Evolutionary conservation across 768 basidiomycete species (phyloP).

Genomic region (Calocybe cyanea): DNA sequence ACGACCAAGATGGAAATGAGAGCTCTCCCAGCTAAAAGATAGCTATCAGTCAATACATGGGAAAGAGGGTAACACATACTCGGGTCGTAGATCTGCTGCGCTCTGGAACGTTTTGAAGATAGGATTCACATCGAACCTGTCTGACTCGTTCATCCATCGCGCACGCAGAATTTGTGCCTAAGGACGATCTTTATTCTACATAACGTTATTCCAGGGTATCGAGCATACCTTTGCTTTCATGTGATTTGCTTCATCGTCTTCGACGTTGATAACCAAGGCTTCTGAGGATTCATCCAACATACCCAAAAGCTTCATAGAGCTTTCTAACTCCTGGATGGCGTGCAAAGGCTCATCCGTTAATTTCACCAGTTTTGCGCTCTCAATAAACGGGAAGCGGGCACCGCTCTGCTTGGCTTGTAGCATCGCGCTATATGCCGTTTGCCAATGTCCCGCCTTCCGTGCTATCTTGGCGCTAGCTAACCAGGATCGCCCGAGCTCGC

Average conservation of each 20-base stretch:
- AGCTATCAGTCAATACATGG: neutral
- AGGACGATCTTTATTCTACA: neutral
- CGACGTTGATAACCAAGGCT: constrained; percentile 52
- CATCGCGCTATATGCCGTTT: constrained; percentile 94
- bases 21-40: constrained; percentile 70
- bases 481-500: constrained; percentile 83
- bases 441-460: constrained; percentile 90
- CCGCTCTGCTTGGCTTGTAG: constrained; percentile 81
- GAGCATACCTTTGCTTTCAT: constrained; percentile 68
- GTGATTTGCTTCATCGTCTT: constrained; percentile 44
- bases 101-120: constrained; percentile 58
- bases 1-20: constrained; percentile 80
- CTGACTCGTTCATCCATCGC: constrained; percentile 91
- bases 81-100: constrained; percentile 45
- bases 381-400: constrained; percentile 76
- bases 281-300: constrained; percentile 38
- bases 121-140: constrained; percentile 64
- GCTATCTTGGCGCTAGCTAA: constrained; percentile 93
- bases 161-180: constrained; percentile 80
- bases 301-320: constrained; percentile 55
- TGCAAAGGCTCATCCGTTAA: constrained; percentile 76
- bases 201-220: neutral
- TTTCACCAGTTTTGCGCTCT: constrained; percentile 84
- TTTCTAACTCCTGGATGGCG: constrained; percentile 85
- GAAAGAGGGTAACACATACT: constrained; percentile 31